Percentiles rank a stretch among this genome's conserved stretches.
phyloP scores from a whole-genome alignment of 192 early-diverging fungal species.

The Entophlyctis helioformis region DNA sequence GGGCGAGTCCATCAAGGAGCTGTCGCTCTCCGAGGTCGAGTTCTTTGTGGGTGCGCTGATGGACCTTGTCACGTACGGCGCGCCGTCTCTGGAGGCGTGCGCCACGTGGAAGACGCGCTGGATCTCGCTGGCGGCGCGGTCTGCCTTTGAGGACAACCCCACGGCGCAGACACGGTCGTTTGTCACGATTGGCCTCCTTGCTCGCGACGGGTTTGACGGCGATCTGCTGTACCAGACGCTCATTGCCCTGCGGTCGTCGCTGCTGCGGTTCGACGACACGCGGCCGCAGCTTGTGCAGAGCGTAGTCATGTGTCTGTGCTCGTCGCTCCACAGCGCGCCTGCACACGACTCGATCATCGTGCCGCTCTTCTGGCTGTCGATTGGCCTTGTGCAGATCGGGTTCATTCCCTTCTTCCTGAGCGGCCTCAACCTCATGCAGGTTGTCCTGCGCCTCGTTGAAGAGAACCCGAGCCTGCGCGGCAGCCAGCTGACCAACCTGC shows the following conservation, averaged over 20 bases:
- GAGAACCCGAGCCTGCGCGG: constrained; percentile 50
- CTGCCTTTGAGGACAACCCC: constrained; percentile 89
- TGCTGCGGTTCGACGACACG: constrained; percentile 73
- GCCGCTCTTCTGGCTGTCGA: constrained; percentile 82
- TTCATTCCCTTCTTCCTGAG: constrained; percentile 66
- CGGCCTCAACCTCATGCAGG: constrained; percentile 57
- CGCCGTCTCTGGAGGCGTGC: no score
- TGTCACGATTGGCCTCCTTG: constrained; percentile 77
- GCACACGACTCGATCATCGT: constrained; percentile 87
- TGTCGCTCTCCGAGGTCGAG: constrained; percentile 29
- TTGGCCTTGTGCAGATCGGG: constrained; percentile 78
- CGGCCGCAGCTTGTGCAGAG: constrained; percentile 69
- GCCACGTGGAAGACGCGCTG: constrained; percentile 80
- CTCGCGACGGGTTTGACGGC: constrained; percentile 81
- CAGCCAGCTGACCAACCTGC: constrained; percentile 56
- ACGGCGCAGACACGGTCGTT: constrained; percentile 92
- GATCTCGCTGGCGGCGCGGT: constrained; percentile 82
- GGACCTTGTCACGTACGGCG: constrained; percentile 51
- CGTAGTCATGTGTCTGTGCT: constrained; percentile 72
- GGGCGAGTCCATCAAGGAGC: constrained; percentile 13
- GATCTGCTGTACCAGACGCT: constrained; percentile 89
- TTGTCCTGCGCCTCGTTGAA: constrained; percentile 67
- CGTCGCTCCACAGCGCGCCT: no score
- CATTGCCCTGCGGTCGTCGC: constrained; percentile 74
- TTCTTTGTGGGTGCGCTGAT: constrained; percentile 43